These are phyloP conservation scores for Saururus chinensis DNA, from an alignment of 164 flowering plant species.

Conservation along the genomic window DNA sequence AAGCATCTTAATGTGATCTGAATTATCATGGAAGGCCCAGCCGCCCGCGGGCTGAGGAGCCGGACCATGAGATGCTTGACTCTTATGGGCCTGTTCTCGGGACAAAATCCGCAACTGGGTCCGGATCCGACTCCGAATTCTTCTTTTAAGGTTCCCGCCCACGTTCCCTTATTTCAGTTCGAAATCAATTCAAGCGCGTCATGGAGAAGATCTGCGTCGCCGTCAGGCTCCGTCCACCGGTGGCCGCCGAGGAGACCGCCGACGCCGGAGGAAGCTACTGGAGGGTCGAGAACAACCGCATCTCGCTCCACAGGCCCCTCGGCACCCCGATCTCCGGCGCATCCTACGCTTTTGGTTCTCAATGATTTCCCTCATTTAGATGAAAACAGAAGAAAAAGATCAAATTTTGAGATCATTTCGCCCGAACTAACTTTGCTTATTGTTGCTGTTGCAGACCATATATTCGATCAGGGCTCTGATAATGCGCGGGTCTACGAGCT, in stretches of 20 bases:
- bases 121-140: no score
- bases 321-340: conserved; percentile 38
- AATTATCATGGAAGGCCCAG: no score
- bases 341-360: conserved; percentile 65
- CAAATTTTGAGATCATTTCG: not conserved
- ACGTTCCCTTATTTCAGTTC: no score
- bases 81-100: no score
- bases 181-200: no score
- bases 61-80: no score
- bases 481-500: conserved; percentile 59
- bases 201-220: conserved; percentile 19
- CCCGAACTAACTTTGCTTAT: no score
- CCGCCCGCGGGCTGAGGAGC: no score
- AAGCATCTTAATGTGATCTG: no score
- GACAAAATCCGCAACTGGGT: no score
- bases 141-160: no score
- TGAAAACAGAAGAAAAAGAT: no score
- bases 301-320: conserved; percentile 37
- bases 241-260: conserved; percentile 2
- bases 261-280: conserved; percentile 26
- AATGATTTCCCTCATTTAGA: not conserved
- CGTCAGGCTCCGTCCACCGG: conserved; percentile 13
- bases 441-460: conserved; percentile 30
- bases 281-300: conserved; percentile 71
- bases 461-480: conserved; percentile 54